Evolutionary conservation across 2,329 filamentous ascomycete genomes (phyloP).

Genomic region (Hymenoscyphus scutula): DNA sequence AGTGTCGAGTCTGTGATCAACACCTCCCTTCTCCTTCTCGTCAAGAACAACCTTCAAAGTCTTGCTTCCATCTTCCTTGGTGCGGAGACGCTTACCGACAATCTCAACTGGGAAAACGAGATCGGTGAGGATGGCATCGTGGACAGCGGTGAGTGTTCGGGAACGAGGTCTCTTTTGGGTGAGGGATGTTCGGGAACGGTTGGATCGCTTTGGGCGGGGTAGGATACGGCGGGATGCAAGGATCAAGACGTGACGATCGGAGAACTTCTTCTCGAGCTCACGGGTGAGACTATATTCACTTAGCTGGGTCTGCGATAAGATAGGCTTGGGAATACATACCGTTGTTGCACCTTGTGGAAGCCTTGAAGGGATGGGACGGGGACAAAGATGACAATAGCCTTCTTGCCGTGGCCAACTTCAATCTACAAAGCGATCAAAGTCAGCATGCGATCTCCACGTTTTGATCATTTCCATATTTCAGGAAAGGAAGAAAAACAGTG

Average conservation of each 20-base stretch:
- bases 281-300: constrained; percentile 75
- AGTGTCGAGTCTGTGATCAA: constrained; percentile 99
- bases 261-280: constrained; percentile 99
- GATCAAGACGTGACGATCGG: constrained; percentile 99
- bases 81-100: constrained; percentile 97
- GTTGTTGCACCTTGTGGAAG: constrained; percentile 99
- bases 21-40: constrained; percentile 99
- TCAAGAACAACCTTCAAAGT: constrained; percentile 98
- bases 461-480: constrained; percentile 14
- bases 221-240: constrained; percentile 98
- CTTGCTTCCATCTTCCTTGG: constrained; percentile 99
- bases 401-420: constrained; percentile 99
- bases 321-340: constrained; percentile 60
- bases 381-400: constrained; percentile 99
- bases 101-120: constrained; percentile 99
- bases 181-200: constrained; percentile 91
- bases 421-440: constrained; percentile 75
- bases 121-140: constrained; percentile 96
- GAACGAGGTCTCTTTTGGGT: constrained; percentile 98
- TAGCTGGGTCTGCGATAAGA: constrained; percentile 5
- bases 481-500: constrained; percentile 41
- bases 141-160: constrained; percentile 95
- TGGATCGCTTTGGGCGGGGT: constrained; percentile 96
- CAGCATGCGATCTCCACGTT: constrained; percentile 71
- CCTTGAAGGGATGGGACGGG: constrained; percentile 96